phyloP scores from a whole-genome alignment of 2,329 filamentous ascomycete genomes.

The Spiromastix sp. region DNA sequence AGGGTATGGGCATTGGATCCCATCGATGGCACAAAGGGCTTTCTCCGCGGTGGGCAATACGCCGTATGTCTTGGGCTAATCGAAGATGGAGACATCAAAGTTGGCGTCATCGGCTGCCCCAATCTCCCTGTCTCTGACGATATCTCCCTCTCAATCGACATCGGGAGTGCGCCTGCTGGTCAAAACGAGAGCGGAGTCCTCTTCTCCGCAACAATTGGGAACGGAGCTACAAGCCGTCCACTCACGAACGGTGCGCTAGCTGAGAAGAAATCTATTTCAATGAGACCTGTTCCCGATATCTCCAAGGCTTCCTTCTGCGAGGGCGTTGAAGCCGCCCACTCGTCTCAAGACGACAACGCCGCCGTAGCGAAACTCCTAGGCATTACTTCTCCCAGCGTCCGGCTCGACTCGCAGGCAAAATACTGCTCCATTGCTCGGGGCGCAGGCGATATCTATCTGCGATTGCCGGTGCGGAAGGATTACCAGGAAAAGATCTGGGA shows the following conservation, averaged over 20 bases:
- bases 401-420: constrained; percentile 97
- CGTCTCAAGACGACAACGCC: constrained; percentile 77
- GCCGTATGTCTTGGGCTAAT: constrained; percentile 88
- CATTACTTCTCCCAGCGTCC: constrained; percentile 79
- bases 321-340: constrained; percentile 88
- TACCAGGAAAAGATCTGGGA: constrained; percentile 99
- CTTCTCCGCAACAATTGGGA: constrained; percentile 70
- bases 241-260: constrained; percentile 43
- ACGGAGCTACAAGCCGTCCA: constrained; percentile 71
- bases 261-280: constrained; percentile 56
- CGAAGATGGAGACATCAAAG: constrained; percentile 85
- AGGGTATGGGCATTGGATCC: constrained; percentile 94
- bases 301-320: constrained; percentile 86
- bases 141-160: constrained; percentile 57
- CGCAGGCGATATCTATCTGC: constrained; percentile 87
- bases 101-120: constrained; percentile 89
- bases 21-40: constrained; percentile 96
- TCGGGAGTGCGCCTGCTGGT: constrained; percentile 64
- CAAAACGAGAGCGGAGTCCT: constrained; percentile 72
- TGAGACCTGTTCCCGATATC: constrained; percentile 68
- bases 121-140: constrained; percentile 85
- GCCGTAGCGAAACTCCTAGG: constrained; percentile 74
- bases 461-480: constrained; percentile 70
- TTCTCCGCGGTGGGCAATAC: constrained; percentile 91
- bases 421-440: constrained; percentile 92